These are phyloP conservation scores for Syncephalastrum contaminatum DNA, from an alignment of 371 early-diverging fungal species.

Conservation along the genomic window DNA sequence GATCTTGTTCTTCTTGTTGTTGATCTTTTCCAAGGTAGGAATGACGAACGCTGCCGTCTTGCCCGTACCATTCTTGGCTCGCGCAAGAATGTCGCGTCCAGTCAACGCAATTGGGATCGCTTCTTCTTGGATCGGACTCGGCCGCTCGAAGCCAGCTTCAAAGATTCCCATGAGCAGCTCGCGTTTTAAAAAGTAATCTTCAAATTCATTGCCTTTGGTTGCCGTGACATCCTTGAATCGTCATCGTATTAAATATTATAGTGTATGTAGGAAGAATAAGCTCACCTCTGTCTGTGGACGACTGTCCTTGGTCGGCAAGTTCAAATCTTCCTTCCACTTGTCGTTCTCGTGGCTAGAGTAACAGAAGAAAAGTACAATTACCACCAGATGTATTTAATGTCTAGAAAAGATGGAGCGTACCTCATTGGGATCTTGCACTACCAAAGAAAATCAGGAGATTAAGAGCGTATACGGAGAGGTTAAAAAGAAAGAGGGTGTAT, in stretches of 20 bases:
- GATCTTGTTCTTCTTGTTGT: constrained; percentile 73
- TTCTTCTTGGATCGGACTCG: constrained; percentile 99
- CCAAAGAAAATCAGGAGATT: too few relatives aligned
- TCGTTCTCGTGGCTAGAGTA: constrained; percentile 57
- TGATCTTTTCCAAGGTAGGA: constrained; percentile 93
- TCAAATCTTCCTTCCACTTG: constrained; percentile 75
- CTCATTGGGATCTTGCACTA: too few relatives aligned
- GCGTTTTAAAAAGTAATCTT: constrained; percentile 95
- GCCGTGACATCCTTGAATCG: constrained; percentile 80
- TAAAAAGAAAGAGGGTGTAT: too few relatives aligned
- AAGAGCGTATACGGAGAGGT: too few relatives aligned
- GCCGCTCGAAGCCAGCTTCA: constrained; percentile 97
- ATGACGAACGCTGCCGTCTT: constrained; percentile 98
- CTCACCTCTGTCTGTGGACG: constrained; percentile 87
- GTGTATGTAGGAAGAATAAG: neutral
- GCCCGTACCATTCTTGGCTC: constrained; percentile 99
- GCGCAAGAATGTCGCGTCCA: constrained; percentile 94
- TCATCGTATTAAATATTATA: neutral
- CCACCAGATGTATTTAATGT: too few relatives aligned
- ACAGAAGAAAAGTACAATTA: too few relatives aligned
- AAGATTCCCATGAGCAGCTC: constrained; percentile 98
- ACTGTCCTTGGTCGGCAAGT: constrained; percentile 76
- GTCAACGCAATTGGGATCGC: constrained; percentile 96
- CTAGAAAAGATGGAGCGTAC: too few relatives aligned
- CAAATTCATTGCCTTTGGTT: constrained; percentile 97